Percentiles rank a stretch among this genome's conserved stretches.
Evolutionary conservation across 306 rosid species (phyloP).

Genomic region (Acacia confusa): DNA sequence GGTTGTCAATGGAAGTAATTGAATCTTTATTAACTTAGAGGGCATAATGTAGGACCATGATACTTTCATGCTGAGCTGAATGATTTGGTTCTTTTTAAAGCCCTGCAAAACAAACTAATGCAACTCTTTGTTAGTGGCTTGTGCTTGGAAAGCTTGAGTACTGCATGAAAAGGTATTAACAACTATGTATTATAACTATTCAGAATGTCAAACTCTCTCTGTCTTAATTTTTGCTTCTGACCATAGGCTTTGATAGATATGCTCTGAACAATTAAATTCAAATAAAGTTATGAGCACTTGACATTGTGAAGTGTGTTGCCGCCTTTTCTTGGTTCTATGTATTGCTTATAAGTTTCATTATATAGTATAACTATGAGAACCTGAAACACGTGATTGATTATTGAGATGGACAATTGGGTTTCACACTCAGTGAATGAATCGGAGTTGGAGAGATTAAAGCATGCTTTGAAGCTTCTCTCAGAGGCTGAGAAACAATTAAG

Average conservation of each 20-base stretch:
- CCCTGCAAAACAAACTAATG: constrained; percentile 19
- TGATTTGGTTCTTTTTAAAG: constrained; percentile 10
- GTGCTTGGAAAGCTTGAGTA: not conserved
- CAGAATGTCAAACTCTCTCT: not conserved
- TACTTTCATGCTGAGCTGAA: constrained; percentile 15
- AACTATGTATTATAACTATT: not conserved
- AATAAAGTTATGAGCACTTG: constrained; percentile 15
- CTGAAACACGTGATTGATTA: constrained; percentile 9
- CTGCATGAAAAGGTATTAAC: not conserved
- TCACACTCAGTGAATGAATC: constrained; percentile 73
- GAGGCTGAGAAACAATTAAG: constrained; percentile 97
- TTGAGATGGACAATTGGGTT: constrained; percentile 40
- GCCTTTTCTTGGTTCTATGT: not conserved
- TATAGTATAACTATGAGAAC: constrained; percentile 20
- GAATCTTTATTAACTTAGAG: not conserved
- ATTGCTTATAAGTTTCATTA: constrained; percentile 7
- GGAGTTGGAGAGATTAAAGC: constrained; percentile 89
- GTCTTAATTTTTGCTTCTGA: constrained; percentile 19
- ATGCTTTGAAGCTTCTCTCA: constrained; percentile 95
- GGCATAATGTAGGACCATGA: not conserved
- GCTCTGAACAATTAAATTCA: constrained; percentile 15
- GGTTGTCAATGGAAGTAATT: not conserved
- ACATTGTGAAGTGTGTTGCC: constrained; percentile 9
- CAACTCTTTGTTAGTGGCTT: not conserved
- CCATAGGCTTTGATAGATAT: constrained; percentile 15